Conservation (phyloP, 768 basidiomycete genomes). For the Mycena floridula region DNA sequence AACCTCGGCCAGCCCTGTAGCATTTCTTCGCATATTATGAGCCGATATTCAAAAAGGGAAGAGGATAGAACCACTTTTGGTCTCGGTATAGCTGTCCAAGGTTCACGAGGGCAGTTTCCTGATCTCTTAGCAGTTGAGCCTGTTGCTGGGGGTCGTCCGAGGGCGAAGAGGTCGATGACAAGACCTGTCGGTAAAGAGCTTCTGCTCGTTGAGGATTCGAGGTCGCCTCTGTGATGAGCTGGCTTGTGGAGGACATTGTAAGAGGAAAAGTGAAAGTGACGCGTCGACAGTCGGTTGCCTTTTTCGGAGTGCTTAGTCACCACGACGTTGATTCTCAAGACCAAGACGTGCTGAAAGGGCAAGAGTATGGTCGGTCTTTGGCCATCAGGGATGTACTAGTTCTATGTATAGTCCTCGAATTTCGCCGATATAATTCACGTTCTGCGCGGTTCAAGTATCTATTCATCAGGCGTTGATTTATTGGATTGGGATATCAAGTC, state of each 20-base stretch:
- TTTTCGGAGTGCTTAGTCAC: too few species aligned
- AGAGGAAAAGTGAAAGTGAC: too few species aligned
- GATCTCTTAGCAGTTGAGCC: conserved; percentile 63
- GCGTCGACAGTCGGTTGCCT: too few species aligned
- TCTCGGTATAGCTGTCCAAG: conserved; percentile 86
- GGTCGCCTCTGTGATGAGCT: not conserved
- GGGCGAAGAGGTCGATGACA: conserved; percentile 8
- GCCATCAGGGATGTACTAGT: too few species aligned
- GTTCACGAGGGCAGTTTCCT: conserved; percentile 80
- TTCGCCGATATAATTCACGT: too few species aligned
- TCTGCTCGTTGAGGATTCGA: conserved; percentile 8
- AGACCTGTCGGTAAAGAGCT: conserved; percentile 10
- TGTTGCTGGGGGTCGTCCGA: conserved; percentile 19
- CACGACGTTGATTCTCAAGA: too few species aligned
- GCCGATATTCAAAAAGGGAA: not conserved
- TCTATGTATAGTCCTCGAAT: too few species aligned
- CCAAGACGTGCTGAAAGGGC: too few species aligned
- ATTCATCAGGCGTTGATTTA: too few species aligned
- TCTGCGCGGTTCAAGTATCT: too few species aligned
- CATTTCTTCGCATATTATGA: conserved; percentile 50
- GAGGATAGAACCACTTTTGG: conserved; percentile 52
- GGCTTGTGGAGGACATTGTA: not conserved
- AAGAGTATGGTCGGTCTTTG: too few species aligned
- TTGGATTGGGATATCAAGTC: too few species aligned
- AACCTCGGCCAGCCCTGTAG: conserved; percentile 71